Percentiles rank a stretch among this genome's conserved stretches.
Evolutionary conservation across 1,284 basidiomycete genomes (phyloP).

Genomic region (Rhodotorula sp.): DNA sequence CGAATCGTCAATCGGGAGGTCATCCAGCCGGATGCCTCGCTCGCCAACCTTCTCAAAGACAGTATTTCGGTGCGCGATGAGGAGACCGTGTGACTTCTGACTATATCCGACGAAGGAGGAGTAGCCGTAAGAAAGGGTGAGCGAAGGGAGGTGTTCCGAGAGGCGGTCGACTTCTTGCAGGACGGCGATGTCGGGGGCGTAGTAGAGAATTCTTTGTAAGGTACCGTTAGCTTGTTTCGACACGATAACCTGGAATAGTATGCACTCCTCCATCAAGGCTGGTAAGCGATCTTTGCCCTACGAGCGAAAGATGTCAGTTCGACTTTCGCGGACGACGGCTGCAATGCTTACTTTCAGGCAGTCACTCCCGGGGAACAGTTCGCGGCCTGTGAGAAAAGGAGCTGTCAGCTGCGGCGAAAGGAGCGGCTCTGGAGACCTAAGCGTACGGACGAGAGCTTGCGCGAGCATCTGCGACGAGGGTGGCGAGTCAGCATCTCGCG

Average conservation of each 20-base stretch:
- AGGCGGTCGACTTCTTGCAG: slow-evolving; percentile 51
- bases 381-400: slow-evolving; percentile 27
- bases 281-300: slow-evolving; percentile 36
- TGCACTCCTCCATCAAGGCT: slow-evolving; percentile 42
- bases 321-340: fast-evolving
- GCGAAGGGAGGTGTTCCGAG: slow-evolving; percentile 43
- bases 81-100: slow-evolving; percentile 40
- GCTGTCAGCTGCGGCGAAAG: not conserved
- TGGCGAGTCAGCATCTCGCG: too few species aligned
- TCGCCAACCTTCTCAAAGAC: slow-evolving; percentile 33
- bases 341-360: slow-evolving; percentile 42
- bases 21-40: slow-evolving; percentile 35
- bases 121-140: slow-evolving; percentile 31
- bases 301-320: not conserved
- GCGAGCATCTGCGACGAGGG: slow-evolving; percentile 45
- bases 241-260: too few species aligned
- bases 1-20: slow-evolving; percentile 32
- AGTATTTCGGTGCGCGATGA: slow-evolving; percentile 38
- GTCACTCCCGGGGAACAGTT: slow-evolving; percentile 51
- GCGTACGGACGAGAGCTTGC: slow-evolving; percentile 48
- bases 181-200: slow-evolving; percentile 49
- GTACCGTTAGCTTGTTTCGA: not conserved
- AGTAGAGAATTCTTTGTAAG: slow-evolving; percentile 39
- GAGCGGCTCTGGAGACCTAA: fast-evolving
- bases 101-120: slow-evolving; percentile 40